These are phyloP conservation scores for Hypoxylon fragiforme DNA, from an alignment of 495 filamentous ascomycete genomes.

Conservation along the genomic window DNA sequence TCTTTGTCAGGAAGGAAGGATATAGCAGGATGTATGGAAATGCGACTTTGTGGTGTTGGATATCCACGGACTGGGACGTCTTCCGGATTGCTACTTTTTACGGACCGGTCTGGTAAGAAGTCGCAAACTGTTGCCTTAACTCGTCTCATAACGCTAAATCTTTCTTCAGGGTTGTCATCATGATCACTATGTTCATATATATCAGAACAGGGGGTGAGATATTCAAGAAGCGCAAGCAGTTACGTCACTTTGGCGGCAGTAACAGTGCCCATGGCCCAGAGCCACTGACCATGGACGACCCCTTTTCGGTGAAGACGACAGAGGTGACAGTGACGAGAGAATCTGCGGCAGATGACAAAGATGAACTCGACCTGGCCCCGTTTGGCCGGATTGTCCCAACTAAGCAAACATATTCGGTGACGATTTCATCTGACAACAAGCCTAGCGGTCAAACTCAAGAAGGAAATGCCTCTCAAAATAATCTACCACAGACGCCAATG, in stretches of 20 bases:
- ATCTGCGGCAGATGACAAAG: constrained; percentile 23
- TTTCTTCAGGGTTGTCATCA: constrained; percentile 59
- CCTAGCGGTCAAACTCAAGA: constrained; percentile 26
- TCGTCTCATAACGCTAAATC: constrained; percentile 14
- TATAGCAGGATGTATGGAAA: constrained; percentile 70
- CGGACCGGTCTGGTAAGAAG: constrained; percentile 73
- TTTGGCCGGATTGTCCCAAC: constrained; percentile 26
- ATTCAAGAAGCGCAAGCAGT: constrained; percentile 56
- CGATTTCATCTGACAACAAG: constrained; percentile 46
- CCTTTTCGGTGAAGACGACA: constrained; percentile 60
- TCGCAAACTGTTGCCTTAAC: background rate
- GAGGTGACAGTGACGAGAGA: constrained; percentile 57
- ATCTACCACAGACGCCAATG: constrained; percentile 18
- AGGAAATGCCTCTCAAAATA: constrained; percentile 20
- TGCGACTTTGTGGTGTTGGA: constrained; percentile 87
- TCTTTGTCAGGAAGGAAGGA: constrained; percentile 59
- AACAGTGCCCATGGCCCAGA: constrained; percentile 47
- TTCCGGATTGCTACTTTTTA: constrained; percentile 81
- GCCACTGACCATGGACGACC: constrained; percentile 48
- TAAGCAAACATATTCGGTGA: constrained; percentile 48
- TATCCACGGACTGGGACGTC: constrained; percentile 65
- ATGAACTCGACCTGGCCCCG: constrained; percentile 29
- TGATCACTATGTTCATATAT: constrained; percentile 74
- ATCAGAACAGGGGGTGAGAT: constrained; percentile 71
- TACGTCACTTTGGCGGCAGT: constrained; percentile 46